phyloP scores from a whole-genome alignment of 2,329 filamentous ascomycete genomes.

The Curvularia sp. region DNA sequence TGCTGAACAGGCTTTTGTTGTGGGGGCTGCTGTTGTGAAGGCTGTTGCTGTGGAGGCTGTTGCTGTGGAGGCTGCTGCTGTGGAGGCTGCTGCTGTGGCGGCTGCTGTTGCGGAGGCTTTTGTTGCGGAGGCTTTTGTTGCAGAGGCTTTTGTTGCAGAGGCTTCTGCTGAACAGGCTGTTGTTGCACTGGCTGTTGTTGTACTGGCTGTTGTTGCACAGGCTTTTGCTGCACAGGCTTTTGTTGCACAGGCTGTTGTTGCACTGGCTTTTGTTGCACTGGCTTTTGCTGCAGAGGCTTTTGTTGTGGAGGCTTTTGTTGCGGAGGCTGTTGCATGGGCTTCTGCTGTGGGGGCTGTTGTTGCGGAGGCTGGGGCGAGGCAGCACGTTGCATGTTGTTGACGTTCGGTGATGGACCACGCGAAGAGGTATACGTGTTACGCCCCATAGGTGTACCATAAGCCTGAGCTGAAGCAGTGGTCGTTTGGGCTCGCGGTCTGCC shows the following conservation, averaged over 20 bases:
- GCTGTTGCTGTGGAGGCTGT: slow-evolving; percentile 34
- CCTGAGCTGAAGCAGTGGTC: slow-evolving; percentile 42
- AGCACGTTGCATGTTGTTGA: slow-evolving; percentile 46
- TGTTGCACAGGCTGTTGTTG: slow-evolving; percentile 3
- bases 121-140: neutral
- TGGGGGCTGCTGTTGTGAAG: slow-evolving; percentile 46
- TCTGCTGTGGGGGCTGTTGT: neutral
- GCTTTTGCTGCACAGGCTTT: neutral
- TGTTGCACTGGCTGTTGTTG: slow-evolving; percentile 3
- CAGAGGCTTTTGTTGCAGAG: neutral
- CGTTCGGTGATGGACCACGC: slow-evolving; percentile 50
- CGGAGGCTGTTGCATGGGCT: neutral
- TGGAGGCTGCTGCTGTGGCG: neutral
- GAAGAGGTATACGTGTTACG: slow-evolving; percentile 49
- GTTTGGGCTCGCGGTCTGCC: slow-evolving; percentile 50
- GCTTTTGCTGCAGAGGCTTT: neutral
- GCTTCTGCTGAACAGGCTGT: neutral
- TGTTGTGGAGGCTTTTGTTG: neutral
- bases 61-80: neutral
- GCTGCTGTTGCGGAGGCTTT: neutral
- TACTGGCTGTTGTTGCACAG: neutral
- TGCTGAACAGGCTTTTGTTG: slow-evolving; percentile 33
- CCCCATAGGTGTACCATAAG: slow-evolving; percentile 43
- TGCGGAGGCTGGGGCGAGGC: slow-evolving; percentile 51
- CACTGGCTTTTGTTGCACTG: neutral